Base-by-base conservation (phyloP, 2,329 filamentous ascomycete species). In the Venturia asperata region DNA sequence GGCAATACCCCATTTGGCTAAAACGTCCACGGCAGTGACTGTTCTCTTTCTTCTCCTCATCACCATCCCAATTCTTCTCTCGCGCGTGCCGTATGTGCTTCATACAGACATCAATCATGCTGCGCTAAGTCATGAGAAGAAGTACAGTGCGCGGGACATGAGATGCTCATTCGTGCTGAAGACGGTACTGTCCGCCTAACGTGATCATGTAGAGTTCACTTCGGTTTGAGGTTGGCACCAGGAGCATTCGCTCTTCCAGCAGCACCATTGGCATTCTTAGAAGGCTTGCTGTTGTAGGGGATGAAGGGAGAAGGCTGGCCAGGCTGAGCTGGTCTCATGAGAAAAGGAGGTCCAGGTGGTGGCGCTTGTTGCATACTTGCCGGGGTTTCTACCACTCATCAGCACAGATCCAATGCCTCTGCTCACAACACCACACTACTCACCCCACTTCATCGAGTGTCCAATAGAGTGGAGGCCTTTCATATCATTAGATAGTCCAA, bases 401-500 rank as follows among this genome's bases (percentile, higher is more conserved):
- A 63, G 62, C 19, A n/a, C 43, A 30, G 5, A 62, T 15, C 17
- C 17, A 45, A 47, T 15, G 1, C 24, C 3, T 13, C 13, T 39
- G 62, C 21, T 34, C 6, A 47, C 34, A 62, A 37, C 19, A 37
- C 1, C 9, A n/a, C 19, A 41, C 15, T 27, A 63, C 62, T 52
- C 62, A 63, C 52, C 70, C 71, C 71, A 73, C 64, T 73, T 72
- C 70, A 72, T 67, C 61, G 67, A 70, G 56, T 71, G 68, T 7
- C 68, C 64, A 58, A 73, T 68, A 61, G 69, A 61, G 5, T 69
- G 69, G 55, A 73, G 69, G 2, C 68, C 68, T 58, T 70, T 72
- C 61, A 73, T 70, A 55, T 74, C 70, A 52, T 68, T 71, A 49
- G 72, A 47, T 21, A 72, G 71, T n/a, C 71, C 69, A 41, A 68